Evolutionary conservation across 345 rosid genomes (phyloP).

Genomic region (Hypericum perforatum): DNA sequence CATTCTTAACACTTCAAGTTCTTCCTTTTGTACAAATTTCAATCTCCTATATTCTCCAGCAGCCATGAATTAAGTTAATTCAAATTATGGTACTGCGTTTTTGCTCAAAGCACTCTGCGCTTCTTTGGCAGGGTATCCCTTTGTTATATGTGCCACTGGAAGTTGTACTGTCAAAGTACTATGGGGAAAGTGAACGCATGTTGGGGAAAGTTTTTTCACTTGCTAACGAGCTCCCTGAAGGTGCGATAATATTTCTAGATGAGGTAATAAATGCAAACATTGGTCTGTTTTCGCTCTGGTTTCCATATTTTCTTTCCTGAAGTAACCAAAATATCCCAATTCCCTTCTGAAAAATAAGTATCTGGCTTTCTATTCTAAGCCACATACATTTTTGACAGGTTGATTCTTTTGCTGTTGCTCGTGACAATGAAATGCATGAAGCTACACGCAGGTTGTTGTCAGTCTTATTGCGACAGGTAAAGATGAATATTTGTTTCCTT

Average conservation of each 20-base stretch:
- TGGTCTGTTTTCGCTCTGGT: not conserved
- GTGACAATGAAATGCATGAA: constrained; percentile 85
- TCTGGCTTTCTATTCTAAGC: not conserved
- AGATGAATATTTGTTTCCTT: not conserved
- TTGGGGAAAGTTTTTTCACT: constrained; percentile 80
- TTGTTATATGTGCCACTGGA: constrained; percentile 84
- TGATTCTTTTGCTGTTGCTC: constrained; percentile 83
- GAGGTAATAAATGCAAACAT: constrained; percentile 45
- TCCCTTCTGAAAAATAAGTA: not conserved
- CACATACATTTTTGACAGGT: constrained; percentile 35
- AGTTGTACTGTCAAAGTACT: constrained; percentile 80
- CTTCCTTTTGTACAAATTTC: no score
- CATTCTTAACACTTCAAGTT: no score
- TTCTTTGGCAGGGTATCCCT: constrained; percentile 58
- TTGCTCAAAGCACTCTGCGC: no score
- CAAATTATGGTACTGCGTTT: no score
- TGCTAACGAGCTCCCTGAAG: constrained; percentile 74
- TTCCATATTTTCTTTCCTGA: not conserved
- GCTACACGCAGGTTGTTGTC: constrained; percentile 89
- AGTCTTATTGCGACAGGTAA: constrained; percentile 82
- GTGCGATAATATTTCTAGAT: constrained; percentile 79
- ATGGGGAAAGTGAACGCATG: constrained; percentile 83
- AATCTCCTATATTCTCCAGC: no score
- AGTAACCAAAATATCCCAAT: not conserved
- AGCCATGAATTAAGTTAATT: no score